Evolutionary conservation across 2,329 filamentous ascomycete species (phyloP), one percentile per base, ranked within the genome.

Genomic region (Penicillium sp.): DNA sequence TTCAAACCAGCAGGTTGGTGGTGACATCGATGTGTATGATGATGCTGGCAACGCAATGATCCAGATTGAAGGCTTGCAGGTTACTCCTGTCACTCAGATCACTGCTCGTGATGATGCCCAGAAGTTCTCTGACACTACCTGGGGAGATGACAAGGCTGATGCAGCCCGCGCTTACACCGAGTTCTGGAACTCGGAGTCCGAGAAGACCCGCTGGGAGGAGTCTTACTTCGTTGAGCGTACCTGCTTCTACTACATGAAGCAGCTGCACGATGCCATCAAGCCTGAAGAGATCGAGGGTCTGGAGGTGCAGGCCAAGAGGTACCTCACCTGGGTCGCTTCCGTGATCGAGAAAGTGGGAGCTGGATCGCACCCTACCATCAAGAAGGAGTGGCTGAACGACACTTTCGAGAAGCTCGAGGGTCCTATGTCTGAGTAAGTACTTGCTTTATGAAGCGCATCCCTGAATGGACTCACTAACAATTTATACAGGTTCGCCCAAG

Each of bases 371-470:
- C 49, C 49, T 11, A 29, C 35, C 49, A 31, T 44, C 24, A 44
- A 52, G 37, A 52, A 44, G 24, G 49, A 52, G 37, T 52, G 49
- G 49, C 13, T 52, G 49, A 33, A 43, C 19, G 49, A 52, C n/a
- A 43, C 37, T 16, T 29, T 9, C 22, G 49, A 52, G 37, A 44
- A n/a, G 16, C 24, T 52, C 13, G 39, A 44, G 16, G 16, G 13
- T 16, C 48, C 35, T 7, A 16, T 49, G 31, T 39, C 21, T 27
- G 31, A 49, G 31, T 44, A 48, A 48, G 24, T 48, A 3, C 13
- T 33, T 14, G 11, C 29, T 33, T 33, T 14, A 16, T 5, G 14
- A 33, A 19, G 3, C 11, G 7, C 26, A n/a, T 4, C 16, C 5
- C 45, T n/a, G 31, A 16, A 11, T 7, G 45, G 9, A n/a, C 9